Evolutionary conservation across 768 basidiomycete species (phyloP).

Genomic region (Thelephora aurantiotincta): DNA sequence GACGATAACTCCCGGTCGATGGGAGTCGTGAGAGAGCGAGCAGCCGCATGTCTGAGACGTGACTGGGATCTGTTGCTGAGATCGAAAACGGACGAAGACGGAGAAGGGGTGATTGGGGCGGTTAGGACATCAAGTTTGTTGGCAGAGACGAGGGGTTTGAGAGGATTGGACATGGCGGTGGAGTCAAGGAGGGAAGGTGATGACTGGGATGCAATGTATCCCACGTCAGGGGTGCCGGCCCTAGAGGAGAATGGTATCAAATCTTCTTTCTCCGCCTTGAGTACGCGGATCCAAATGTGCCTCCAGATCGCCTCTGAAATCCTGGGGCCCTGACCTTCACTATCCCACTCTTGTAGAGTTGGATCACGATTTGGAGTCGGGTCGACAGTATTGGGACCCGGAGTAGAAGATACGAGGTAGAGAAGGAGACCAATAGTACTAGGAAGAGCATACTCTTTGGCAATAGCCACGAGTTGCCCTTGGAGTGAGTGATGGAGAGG

Average conservation of each 20-base stretch:
- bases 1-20: slow-evolving; percentile 13
- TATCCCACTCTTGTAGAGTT: slow-evolving; percentile 8
- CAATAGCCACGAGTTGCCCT: slow-evolving; percentile 74
- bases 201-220: slow-evolving; percentile 9
- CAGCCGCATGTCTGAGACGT: too few relatives aligned
- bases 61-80: too few relatives aligned
- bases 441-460: slow-evolving; percentile 86
- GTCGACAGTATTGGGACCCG: slow-evolving; percentile 5
- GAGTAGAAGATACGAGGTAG: slow-evolving; percentile 48
- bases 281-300: slow-evolving; percentile 66
- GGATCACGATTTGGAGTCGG: slow-evolving; percentile 9
- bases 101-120: slow-evolving; percentile 34
- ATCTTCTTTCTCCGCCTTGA: slow-evolving; percentile 42
- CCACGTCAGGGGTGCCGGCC: slow-evolving; percentile 3
- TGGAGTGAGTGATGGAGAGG: slow-evolving; percentile 76
- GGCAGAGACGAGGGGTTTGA: slow-evolving; percentile 36
- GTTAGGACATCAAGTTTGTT: slow-evolving; percentile 18
- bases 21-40: slow-evolving; percentile 8
- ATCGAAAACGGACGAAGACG: slow-evolving; percentile 10
- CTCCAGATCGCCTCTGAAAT: slow-evolving; percentile 83
- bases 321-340: slow-evolving; percentile 58
- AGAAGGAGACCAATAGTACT: slow-evolving; percentile 72
- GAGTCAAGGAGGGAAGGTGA: slow-evolving; percentile 20
- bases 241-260: slow-evolving; percentile 13
- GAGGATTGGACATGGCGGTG: slow-evolving; percentile 12